A percentile compares a stretch with the other conserved stretches of the same genome.
Evolutionary conservation across 2,329 filamentous ascomycete species (phyloP).

Genomic region (Nothophoma quercina): DNA sequence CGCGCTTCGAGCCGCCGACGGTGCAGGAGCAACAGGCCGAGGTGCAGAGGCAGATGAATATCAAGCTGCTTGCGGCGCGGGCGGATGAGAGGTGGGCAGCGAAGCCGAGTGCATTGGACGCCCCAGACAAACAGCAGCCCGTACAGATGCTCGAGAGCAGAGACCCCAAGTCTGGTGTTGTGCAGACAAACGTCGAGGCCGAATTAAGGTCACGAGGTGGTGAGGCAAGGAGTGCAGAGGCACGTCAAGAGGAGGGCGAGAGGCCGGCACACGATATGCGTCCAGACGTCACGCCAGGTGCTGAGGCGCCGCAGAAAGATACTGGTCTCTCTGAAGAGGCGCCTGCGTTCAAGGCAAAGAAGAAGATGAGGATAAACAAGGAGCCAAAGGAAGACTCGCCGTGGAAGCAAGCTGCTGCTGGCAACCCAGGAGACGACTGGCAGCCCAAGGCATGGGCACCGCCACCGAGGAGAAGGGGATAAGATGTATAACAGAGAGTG

Average conservation of each 20-base stretch:
- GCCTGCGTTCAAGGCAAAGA: slow-evolving; percentile 18
- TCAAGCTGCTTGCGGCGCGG: slow-evolving; percentile 65
- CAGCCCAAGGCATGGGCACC: slow-evolving; percentile 58
- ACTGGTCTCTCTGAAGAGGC: slow-evolving; percentile 14
- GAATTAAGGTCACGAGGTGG: slow-evolving; percentile 23
- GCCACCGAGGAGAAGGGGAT: slow-evolving; percentile 43
- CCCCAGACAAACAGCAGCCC: slow-evolving; percentile 59
- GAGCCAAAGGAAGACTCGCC: slow-evolving; percentile 47
- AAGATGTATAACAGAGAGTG: neutral
- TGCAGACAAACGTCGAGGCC: slow-evolving; percentile 42
- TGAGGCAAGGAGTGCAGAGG: slow-evolving; percentile 26
- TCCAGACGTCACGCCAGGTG: slow-evolving; percentile 4
- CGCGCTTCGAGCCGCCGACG: slow-evolving; percentile 63
- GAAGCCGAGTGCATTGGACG: slow-evolving; percentile 66
- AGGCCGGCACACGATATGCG: slow-evolving; percentile 11
- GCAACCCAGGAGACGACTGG: slow-evolving; percentile 55
- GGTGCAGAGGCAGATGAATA: slow-evolving; percentile 62
- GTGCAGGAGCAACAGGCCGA: slow-evolving; percentile 67
- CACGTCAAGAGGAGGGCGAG: slow-evolving; percentile 6
- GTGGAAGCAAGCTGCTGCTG: slow-evolving; percentile 50
- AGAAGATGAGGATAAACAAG: slow-evolving; percentile 31
- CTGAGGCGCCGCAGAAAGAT: slow-evolving; percentile 26
- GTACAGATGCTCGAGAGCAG: slow-evolving; percentile 54
- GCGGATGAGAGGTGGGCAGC: slow-evolving; percentile 69
- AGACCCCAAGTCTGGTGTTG: slow-evolving; percentile 51